phyloP scores from a whole-genome alignment of 805 yeast genomes.

The baker's yeast (Saccharomyces cerevisiae) region DNA sequence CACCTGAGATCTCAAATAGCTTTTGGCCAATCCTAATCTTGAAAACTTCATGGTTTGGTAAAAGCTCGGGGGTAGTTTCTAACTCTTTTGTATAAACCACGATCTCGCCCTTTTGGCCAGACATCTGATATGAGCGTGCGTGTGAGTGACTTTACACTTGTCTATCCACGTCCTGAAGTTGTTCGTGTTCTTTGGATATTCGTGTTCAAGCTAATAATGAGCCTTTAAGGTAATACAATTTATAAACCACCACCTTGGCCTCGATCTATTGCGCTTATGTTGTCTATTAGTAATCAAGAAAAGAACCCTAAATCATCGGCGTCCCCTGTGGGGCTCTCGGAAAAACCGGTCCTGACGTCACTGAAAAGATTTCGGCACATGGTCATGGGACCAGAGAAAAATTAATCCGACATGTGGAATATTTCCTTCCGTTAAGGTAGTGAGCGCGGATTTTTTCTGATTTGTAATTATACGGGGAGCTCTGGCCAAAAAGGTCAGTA shows the following conservation, averaged over 20 bases:
- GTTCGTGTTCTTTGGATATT: not conserved
- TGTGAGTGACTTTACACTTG: not conserved
- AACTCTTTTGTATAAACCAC: not conserved
- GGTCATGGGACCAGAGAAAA: not conserved
- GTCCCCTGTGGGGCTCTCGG: not conserved
- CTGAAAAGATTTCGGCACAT: not conserved
- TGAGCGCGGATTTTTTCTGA: not conserved
- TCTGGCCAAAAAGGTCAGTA: not conserved
- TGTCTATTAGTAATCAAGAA: not conserved
- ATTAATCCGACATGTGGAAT: not conserved
- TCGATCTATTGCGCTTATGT: not conserved
- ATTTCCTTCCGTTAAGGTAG: not conserved
- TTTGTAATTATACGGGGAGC: not conserved
- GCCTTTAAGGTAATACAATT: not conserved
- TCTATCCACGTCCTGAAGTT: no score
- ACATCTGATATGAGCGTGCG: not conserved
- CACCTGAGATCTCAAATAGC: slow-evolving; percentile 54
- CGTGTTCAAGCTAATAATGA: not conserved
- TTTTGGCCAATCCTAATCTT: slow-evolving; percentile 59
- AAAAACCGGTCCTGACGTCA: not conserved
- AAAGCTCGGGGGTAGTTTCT: slow-evolving; percentile 18
- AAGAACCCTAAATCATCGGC: not conserved
- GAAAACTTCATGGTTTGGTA: slow-evolving; percentile 61
- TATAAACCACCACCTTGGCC: not conserved
- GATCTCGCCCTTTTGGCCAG: not conserved